Conservation (phyloP, 352 stramenopile species). For the Globisporangium mamillatum region DNA sequence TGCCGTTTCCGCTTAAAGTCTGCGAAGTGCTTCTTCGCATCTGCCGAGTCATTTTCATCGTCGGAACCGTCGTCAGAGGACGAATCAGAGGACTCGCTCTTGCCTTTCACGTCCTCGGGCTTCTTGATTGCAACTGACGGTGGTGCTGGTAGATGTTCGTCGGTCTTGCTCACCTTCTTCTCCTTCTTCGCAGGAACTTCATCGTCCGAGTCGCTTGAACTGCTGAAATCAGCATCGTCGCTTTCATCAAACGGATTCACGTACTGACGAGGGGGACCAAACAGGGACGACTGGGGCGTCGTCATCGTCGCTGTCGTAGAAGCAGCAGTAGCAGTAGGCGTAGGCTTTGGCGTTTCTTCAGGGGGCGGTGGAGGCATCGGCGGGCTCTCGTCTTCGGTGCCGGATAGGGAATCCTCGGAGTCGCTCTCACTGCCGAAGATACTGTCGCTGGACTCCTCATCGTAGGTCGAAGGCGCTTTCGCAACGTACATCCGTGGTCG, state of each 20-base stretch:
- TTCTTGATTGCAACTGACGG: slow-evolving; percentile 6
- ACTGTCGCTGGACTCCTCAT: slow-evolving; percentile 85
- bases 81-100: slow-evolving; percentile 20
- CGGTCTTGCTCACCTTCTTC: background rate
- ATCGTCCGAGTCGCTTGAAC: slow-evolving; percentile 41
- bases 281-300: slow-evolving; percentile 11
- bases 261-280: slow-evolving; percentile 21
- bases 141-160: background rate
- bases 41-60: slow-evolving; percentile 16
- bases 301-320: background rate
- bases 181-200: background rate
- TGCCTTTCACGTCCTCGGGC: slow-evolving; percentile 11
- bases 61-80: slow-evolving; percentile 26
- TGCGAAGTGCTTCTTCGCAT: slow-evolving; percentile 14
- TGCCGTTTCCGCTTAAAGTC: slow-evolving; percentile 24
- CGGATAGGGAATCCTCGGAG: slow-evolving; percentile 42
- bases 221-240: slow-evolving; percentile 53
- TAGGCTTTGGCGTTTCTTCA: slow-evolving; percentile 17
- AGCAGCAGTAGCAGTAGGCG: slow-evolving; percentile 16
- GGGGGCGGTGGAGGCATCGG: slow-evolving; percentile 36
- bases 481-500: slow-evolving; percentile 80
- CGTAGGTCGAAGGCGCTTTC: slow-evolving; percentile 53
- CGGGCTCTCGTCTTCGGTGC: slow-evolving; percentile 38
- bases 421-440: slow-evolving; percentile 82
- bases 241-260: slow-evolving; percentile 34